Evolutionary conservation across 1,284 basidiomycete species (phyloP).

Genomic region (Abortiporus biennis): DNA sequence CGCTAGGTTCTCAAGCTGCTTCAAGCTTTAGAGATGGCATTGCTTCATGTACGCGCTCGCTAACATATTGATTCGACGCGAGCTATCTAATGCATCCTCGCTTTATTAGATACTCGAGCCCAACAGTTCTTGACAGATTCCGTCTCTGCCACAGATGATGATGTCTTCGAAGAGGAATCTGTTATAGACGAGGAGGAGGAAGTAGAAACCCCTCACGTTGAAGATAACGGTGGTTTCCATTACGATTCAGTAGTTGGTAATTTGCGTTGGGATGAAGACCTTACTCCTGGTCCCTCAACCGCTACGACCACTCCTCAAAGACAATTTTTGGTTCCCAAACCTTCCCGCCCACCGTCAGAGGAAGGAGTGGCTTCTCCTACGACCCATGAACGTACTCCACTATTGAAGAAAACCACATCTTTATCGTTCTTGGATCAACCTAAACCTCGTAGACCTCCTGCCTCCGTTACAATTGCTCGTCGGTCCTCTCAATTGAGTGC

Average conservation of each 20-base stretch:
- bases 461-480: background rate
- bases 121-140: slow-evolving; percentile 59
- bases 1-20: slow-evolving; percentile 41
- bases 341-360: slow-evolving; percentile 6
- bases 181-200: slow-evolving; percentile 28
- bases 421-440: slow-evolving; percentile 19
- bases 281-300: slow-evolving; percentile 17
- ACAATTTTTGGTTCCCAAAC: slow-evolving; percentile 6
- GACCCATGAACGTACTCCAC: slow-evolving; percentile 29
- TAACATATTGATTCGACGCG: slow-evolving; percentile 33
- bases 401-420: slow-evolving; percentile 36
- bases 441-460: background rate
- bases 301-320: no score
- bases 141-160: slow-evolving; percentile 43
- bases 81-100: slow-evolving; percentile 13
- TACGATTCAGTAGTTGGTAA: slow-evolving; percentile 30
- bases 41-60: slow-evolving; percentile 35
- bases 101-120: slow-evolving; percentile 49
- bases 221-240: slow-evolving; percentile 14
- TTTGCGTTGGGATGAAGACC: slow-evolving; percentile 41
- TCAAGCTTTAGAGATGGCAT: slow-evolving; percentile 51
- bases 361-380: background rate
- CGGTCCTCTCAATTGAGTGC: slow-evolving; percentile 14
- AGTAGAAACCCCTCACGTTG: slow-evolving; percentile 20
- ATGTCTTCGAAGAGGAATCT: slow-evolving; percentile 31